Conservation (phyloP, 2,329 filamentous ascomycete species). For the Nothomitra cinnamomea region DNA sequence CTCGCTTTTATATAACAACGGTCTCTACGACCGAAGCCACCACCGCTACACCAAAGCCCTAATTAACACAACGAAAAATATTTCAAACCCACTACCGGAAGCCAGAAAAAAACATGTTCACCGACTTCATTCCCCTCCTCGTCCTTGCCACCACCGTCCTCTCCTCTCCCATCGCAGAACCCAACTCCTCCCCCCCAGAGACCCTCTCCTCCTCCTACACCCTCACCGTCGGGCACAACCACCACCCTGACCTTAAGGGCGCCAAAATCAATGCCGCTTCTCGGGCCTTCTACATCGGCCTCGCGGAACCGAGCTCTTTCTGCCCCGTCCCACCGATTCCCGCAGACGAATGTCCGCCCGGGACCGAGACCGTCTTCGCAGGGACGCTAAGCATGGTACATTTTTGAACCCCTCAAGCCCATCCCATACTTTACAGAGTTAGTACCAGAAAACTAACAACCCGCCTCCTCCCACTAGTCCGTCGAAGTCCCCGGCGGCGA, state of each 20-base stretch:
- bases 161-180: slow-evolving; percentile 23
- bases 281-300: slow-evolving; percentile 32
- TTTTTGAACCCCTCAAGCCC: not conserved
- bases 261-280: slow-evolving; percentile 27
- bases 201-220: slow-evolving; percentile 18
- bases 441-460: too few species aligned
- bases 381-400: slow-evolving; percentile 21
- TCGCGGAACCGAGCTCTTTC: slow-evolving; percentile 27
- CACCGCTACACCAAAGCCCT: too few species aligned
- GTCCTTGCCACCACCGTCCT: slow-evolving; percentile 27
- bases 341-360: slow-evolving; percentile 26
- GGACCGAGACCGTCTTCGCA: slow-evolving; percentile 29
- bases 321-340: slow-evolving; percentile 26
- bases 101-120: too few species aligned
- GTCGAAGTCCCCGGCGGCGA: slow-evolving; percentile 47
- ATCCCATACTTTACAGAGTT: not conserved
- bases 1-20: too few species aligned
- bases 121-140: slow-evolving; percentile 13
- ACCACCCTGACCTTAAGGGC: slow-evolving; percentile 28
- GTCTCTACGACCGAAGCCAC: too few species aligned
- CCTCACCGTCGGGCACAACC: slow-evolving; percentile 27
- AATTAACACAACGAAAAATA: too few species aligned
- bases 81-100: too few species aligned
- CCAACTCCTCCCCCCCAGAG: slow-evolving; percentile 24
- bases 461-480: not conserved